Percentiles rank a stretch among this genome's conserved stretches.
phyloP scores from a whole-genome alignment of 495 filamentous ascomycete species.

The Amniculicola lignicola region DNA sequence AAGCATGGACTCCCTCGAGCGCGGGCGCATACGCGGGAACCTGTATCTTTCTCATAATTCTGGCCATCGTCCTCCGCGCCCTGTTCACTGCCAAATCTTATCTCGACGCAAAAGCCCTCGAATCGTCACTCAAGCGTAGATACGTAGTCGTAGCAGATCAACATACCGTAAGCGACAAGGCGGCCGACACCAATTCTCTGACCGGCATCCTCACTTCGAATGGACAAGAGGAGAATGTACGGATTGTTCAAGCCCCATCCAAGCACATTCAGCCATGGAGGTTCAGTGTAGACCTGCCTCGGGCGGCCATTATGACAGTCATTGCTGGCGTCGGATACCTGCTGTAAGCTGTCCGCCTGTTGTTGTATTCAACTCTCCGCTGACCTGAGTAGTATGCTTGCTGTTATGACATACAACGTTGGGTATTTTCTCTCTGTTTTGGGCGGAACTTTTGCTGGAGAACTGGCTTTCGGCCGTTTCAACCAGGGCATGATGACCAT shows the following conservation, averaged over 20 bases:
- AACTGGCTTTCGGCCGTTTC: conserved; percentile 74
- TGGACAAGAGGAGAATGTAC: conserved; percentile 70
- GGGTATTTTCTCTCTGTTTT: conserved; percentile 93
- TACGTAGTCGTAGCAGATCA: conserved; percentile 72
- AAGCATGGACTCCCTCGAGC: conserved; percentile 65
- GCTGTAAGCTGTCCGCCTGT: conserved; percentile 60
- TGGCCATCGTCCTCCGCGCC: conserved; percentile 64
- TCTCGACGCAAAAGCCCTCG: conserved; percentile 58
- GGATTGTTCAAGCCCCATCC: conserved; percentile 57
- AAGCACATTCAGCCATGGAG: conserved; percentile 64
- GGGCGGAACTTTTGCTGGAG: conserved; percentile 77
- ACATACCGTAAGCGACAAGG: conserved; percentile 52
- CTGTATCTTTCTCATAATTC: conserved; percentile 79
- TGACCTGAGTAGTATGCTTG: conserved; percentile 70
- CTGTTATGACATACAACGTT: conserved; percentile 96
- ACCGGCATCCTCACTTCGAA: conserved; percentile 58
- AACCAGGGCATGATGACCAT: conserved; percentile 29
- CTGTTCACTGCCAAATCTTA: conserved; percentile 63
- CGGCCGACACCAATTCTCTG: conserved; percentile 55
- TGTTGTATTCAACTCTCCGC: neutral
- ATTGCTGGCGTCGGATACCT: conserved; percentile 79
- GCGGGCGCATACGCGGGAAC: conserved; percentile 73
- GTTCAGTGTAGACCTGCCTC: conserved; percentile 70
- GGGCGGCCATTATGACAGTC: conserved; percentile 64
- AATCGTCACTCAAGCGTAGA: conserved; percentile 63